phyloP scores from a whole-genome alignment of 345 rosid species.

The Psidium guajava region DNA sequence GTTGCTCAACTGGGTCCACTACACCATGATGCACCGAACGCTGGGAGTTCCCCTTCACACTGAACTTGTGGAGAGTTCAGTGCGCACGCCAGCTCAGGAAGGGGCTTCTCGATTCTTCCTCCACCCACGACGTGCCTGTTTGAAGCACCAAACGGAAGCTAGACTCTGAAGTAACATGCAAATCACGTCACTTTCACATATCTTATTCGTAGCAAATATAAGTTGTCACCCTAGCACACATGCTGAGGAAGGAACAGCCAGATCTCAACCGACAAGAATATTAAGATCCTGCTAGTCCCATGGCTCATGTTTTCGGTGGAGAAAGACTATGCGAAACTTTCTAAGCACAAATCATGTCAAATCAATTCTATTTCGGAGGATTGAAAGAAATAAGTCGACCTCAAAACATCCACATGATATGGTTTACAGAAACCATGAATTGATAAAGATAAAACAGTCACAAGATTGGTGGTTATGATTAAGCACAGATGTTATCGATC shows the following conservation, averaged over 20 bases:
- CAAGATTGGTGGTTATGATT: neutral
- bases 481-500: neutral
- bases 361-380: neutral
- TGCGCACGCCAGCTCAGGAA: slow-evolving; percentile 38
- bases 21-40: slow-evolving; percentile 36
- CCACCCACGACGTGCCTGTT: slow-evolving; percentile 36
- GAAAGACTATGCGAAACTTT: neutral
- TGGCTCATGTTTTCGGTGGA: neutral
- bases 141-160: slow-evolving; percentile 37
- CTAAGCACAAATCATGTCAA: neutral
- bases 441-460: neutral
- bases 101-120: slow-evolving; percentile 34
- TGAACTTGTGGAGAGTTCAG: slow-evolving; percentile 17
- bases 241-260: neutral
- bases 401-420: neutral
- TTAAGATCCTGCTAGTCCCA: neutral
- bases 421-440: neutral
- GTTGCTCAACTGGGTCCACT: slow-evolving; percentile 42
- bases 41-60: slow-evolving; percentile 41
- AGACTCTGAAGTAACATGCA: slow-evolving; percentile 5
- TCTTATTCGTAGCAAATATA: neutral
- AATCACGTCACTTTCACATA: neutral
- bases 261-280: neutral
- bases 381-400: neutral
- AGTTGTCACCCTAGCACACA: neutral